Evolutionary conservation across 805 yeast species (phyloP), one percentile per base, ranked within the genome.

Genomic region (Pichia exigua): DNA sequence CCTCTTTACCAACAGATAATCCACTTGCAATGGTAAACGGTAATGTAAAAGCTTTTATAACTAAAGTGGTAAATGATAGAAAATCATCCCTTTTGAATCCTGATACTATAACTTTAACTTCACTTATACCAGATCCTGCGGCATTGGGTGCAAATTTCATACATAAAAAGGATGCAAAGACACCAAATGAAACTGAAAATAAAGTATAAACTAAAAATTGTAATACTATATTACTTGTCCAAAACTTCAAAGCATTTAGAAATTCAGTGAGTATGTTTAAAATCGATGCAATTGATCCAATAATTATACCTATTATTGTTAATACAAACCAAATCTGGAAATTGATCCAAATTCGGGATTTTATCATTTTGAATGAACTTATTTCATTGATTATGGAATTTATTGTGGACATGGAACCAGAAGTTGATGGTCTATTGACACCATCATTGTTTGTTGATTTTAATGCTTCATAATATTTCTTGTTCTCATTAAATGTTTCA

Each of bases 101-200:
- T 0, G 95, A 83, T 0, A 91, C 88, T 56, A 94, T 90, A 64
- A 94, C 87, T 68, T 95, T 94, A 64, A 94, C 92, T 67, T 94
- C 99, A 17, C 97, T 86, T 47, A 94, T 95, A 0, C 99, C 99
- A 8, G 96, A 87, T 0, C 99, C 99, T 1, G 98, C 95, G 2
- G 99, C 98, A 49, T 83, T 75, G 1, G 96, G 96, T 0, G 96
- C 91, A 58, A 80, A 82, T 15, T 65, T 65, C 57, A 79, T 74
- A 45, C 95, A 96, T 38, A 90, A 62, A 15, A 75, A 63, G 0
- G 92, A 88, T 1, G 96, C 83, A 12, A 75, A 57, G 10, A 74
- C 65, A 3, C 94, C 86, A 59, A 92, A 82, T 0, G 71, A 17
- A 0, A 82, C 68, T 6, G 95, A 85, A 1, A 83, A 66, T 0